These are phyloP conservation scores for Arxiozyma bovina DNA, from an alignment of 1,139 yeast species.

Conservation along the genomic window DNA sequence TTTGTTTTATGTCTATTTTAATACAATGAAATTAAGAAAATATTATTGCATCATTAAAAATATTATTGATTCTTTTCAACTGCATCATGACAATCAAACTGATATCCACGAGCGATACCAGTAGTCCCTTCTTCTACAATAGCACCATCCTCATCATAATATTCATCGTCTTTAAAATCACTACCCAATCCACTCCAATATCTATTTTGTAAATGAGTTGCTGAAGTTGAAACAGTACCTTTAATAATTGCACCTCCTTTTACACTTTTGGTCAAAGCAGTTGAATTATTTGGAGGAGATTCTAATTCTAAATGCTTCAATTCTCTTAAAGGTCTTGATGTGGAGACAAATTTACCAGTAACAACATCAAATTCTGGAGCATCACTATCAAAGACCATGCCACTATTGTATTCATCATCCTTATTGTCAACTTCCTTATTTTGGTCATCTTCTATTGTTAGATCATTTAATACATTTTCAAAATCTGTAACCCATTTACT, in stretches of 20 bases:
- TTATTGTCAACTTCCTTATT: no score
- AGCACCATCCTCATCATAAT: constrained; percentile 52
- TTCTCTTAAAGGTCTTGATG: constrained; percentile 66
- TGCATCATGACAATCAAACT: constrained; percentile 20
- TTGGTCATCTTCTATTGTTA: constrained; percentile 29
- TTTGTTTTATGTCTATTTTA: neutral
- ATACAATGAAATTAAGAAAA: neutral
- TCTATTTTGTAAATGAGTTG: constrained; percentile 60
- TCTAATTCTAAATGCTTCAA: constrained; percentile 57
- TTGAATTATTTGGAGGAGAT: constrained; percentile 21
- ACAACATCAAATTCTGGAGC: constrained; percentile 87
- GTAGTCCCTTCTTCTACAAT: constrained; percentile 68
- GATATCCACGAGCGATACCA: constrained; percentile 86
- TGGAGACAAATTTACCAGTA: constrained; percentile 63
- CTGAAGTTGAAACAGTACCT: constrained; percentile 85
- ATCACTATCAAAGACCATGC: constrained; percentile 27
- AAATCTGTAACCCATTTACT: constrained; percentile 91
- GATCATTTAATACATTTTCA: constrained; percentile 32
- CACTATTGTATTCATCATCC: constrained; percentile 6
- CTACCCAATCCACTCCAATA: constrained; percentile 90
- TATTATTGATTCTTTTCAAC: neutral
- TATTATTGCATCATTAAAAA: neutral
- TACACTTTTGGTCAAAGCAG: constrained; percentile 45
- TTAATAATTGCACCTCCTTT: constrained; percentile 47
- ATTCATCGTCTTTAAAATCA: constrained; percentile 48